Conservation (phyloP, 192 early-diverging fungal species). For the Coemansia sp. region DNA sequence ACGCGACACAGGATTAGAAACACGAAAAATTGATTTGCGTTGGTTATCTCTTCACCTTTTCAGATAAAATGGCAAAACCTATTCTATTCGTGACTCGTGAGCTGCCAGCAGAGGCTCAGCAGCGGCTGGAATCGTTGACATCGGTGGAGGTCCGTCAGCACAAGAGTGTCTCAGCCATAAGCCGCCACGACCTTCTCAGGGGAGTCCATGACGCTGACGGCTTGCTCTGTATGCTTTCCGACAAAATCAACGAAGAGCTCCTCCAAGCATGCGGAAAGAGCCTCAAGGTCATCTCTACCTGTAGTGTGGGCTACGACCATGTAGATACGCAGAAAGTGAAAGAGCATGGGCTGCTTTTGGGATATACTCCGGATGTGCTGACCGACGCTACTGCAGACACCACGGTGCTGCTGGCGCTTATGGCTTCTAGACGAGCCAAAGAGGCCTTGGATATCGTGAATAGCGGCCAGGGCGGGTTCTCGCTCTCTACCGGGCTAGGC, state of each 20-base stretch:
- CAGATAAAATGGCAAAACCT: conserved; percentile 10
- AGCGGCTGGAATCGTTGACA: conserved; percentile 45
- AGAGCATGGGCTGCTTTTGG: conserved; percentile 56
- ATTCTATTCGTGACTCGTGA: conserved; percentile 54
- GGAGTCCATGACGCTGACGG: conserved; percentile 54
- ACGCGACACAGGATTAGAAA: not conserved
- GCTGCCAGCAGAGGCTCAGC: conserved; percentile 54
- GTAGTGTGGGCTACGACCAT: conserved; percentile 83
- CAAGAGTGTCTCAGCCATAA: conserved; percentile 53
- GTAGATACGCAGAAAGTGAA: conserved; percentile 60
- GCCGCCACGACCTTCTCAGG: conserved; percentile 53
- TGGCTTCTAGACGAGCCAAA: conserved; percentile 66
- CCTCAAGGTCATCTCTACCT: conserved; percentile 72
- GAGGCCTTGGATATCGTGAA: conserved; percentile 48
- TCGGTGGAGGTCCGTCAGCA: conserved; percentile 59
- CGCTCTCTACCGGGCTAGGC: conserved; percentile 53
- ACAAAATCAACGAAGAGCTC: conserved; percentile 71
- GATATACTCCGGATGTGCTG: conserved; percentile 83
- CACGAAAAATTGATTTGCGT: not conserved
- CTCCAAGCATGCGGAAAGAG: conserved; percentile 63
- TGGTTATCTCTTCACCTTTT: not conserved
- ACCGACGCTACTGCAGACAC: conserved; percentile 87
- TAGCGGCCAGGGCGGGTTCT: conserved; percentile 18
- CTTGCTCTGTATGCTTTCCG: conserved; percentile 66
- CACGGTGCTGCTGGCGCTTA: conserved; percentile 70